phyloP scores from a whole-genome alignment of 257 asterid genomes.

The Salvia splendens region DNA sequence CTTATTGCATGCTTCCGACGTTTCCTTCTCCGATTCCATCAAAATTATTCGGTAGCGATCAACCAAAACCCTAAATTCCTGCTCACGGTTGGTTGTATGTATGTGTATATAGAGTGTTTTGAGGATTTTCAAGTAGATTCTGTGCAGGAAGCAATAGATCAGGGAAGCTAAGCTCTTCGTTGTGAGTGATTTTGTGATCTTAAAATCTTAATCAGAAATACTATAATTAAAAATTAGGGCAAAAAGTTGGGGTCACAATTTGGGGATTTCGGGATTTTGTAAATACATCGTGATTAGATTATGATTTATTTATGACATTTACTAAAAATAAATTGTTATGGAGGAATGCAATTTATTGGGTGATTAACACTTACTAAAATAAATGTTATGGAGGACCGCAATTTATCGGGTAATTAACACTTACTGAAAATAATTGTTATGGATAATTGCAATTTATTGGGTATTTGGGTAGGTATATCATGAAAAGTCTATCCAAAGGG shows the following conservation, averaged over 20 bases:
- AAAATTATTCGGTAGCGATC: not conserved
- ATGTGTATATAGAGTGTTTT: not conserved
- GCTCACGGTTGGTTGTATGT: not conserved
- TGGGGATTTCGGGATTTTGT: slow-evolving; percentile 9
- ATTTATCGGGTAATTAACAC: too few species aligned
- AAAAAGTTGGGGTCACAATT: slow-evolving; percentile 9
- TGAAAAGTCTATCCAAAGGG: too few species aligned
- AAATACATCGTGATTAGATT: not conserved
- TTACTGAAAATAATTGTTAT: too few species aligned
- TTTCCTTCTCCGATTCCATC: slow-evolving; percentile 23
- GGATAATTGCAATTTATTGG: too few species aligned
- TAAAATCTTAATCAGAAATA: not conserved
- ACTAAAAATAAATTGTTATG: too few species aligned
- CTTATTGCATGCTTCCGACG: slow-evolving; percentile 15
- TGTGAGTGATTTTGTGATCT: not conserved
- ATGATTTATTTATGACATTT: not conserved
- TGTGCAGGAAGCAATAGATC: slow-evolving; percentile 7
- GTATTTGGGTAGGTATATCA: too few species aligned
- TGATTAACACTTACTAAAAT: too few species aligned
- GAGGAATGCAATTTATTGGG: too few species aligned
- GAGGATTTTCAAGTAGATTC: not conserved
- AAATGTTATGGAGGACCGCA: too few species aligned
- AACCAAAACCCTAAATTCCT: slow-evolving; percentile 20
- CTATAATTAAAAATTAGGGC: slow-evolving; percentile 11
- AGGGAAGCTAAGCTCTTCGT: not conserved